Evolutionary conservation across 1,284 basidiomycete species (phyloP), one percentile per base, ranked within the genome.

Genomic region (Sporisorium scitamineum): DNA sequence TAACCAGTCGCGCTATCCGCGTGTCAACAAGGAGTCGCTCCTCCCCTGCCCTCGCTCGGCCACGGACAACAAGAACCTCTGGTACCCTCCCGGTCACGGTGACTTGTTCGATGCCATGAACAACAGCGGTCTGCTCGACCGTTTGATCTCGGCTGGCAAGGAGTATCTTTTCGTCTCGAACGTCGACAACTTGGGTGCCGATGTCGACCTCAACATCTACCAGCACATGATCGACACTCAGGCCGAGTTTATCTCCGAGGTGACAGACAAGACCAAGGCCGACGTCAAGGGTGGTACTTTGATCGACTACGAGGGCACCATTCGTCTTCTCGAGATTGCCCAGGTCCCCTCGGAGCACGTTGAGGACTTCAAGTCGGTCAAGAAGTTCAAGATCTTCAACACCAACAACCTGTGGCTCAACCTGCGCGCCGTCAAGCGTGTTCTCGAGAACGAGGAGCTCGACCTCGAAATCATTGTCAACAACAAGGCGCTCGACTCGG

Each of bases 231-330:
- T 86, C 53, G 85, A 86, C 69, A 79, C 83, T 18, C 83, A 85
- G 71, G 81, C 85, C 64, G 85, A 86, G 68, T 86, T 85, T 70
- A 85, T 86, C 64, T 85, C 84, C 11, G 85, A 86, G 69, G 95
- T 99, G 76, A 99, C 97, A 5, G 95, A 99, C 90, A 99, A 99
- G 91, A 99, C 97, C 85, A 99, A 99, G 90, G 97, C 97, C 67
- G 96, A 99, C 87, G 92, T 99, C 88, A 99, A 99, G 91, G 97
- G 97, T 90, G 97, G 97, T 88, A 99, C 97, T 5, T 59, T 85
- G 50, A 95, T 97, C 85, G 94, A 97, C 87, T 97, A 97, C 86
- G 93, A 99, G 54, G 97, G 96, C 66, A 91, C 91, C 45, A 91
- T 98, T 70, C 92, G 96, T 78, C 89, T 99, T 50, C 92, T 99